A percentile compares a stretch with the other conserved stretches of the same genome.
Evolutionary conservation across 306 rosid species (phyloP).

Genomic region (Erythrophleum fordii): DNA sequence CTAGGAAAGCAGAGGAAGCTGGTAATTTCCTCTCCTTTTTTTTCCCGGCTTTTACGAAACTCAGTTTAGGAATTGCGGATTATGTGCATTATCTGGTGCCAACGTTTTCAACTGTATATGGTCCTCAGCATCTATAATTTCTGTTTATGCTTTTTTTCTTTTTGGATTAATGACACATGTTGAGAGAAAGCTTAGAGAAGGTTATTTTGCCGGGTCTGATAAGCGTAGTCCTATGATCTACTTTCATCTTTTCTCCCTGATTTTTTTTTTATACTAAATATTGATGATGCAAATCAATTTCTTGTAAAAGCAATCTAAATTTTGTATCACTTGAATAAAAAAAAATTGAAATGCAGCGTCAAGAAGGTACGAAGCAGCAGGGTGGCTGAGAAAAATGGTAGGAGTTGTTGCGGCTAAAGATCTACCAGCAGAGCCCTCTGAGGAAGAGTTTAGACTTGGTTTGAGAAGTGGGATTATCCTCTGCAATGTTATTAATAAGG

Average conservation of each 20-base stretch:
- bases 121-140: background rate
- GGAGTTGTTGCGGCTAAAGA: conserved; percentile 98
- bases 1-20: conserved; percentile 84
- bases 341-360: conserved; percentile 56
- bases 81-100: conserved; percentile 17
- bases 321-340: conserved; percentile 10
- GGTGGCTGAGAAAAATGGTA: conserved; percentile 93
- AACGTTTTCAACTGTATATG: background rate
- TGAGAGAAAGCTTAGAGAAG: conserved; percentile 1
- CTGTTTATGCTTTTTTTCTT: background rate
- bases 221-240: background rate
- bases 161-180: background rate
- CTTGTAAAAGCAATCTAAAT: conserved; percentile 20
- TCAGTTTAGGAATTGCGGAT: conserved; percentile 18
- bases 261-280: background rate
- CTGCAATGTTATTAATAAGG: conserved; percentile 84
- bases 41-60: conserved; percentile 1
- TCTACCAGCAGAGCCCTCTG: conserved; percentile 96
- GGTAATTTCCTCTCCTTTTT: conserved; percentile 48
- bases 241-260: conserved; percentile 24
- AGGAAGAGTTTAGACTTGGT: conserved; percentile 96
- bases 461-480: conserved; percentile 93
- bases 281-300: conserved; percentile 21
- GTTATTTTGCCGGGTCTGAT: conserved; percentile 3
- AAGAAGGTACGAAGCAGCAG: conserved; percentile 92